These are phyloP conservation scores for Wickerhamiella nectarea DNA, from an alignment of 805 yeast genomes.

Conservation along the genomic window DNA sequence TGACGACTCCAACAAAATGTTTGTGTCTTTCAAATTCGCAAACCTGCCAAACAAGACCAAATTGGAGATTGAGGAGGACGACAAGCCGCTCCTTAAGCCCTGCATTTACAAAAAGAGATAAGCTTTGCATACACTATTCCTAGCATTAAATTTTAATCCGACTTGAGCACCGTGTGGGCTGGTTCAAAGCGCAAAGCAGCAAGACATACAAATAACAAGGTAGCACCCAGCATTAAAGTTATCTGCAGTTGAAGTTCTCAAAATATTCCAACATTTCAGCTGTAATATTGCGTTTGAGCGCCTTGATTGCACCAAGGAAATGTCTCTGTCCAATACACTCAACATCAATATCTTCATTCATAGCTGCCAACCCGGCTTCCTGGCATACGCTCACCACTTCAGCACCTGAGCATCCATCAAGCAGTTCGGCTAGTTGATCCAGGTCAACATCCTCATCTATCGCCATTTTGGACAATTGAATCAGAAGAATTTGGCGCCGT, in stretches of 20 bases:
- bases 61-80: constrained; percentile 34
- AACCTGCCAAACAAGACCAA: constrained; percentile 39
- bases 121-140: no score
- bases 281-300: constrained; percentile 68
- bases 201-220: no score
- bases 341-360: constrained; percentile 54
- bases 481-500: constrained; percentile 59
- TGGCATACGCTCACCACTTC: constrained; percentile 85
- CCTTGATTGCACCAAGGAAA: constrained; percentile 54
- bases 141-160: no score
- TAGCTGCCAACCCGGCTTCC: constrained; percentile 91
- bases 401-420: constrained; percentile 95
- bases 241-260: constrained; percentile 29
- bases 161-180: no score
- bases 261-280: constrained; percentile 73
- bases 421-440: constrained; percentile 39
- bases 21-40: constrained; percentile 87
- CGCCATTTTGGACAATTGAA: constrained; percentile 54
- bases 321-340: constrained; percentile 44
- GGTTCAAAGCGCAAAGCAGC: no score
- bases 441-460: constrained; percentile 38
- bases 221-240: no score
- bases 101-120: constrained; percentile 86
- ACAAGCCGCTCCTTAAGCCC: constrained; percentile 66
- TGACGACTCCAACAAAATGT: constrained; percentile 82